Conservation (phyloP, 169 alveolate genomes). For the Plasmodium adleri region DNA sequence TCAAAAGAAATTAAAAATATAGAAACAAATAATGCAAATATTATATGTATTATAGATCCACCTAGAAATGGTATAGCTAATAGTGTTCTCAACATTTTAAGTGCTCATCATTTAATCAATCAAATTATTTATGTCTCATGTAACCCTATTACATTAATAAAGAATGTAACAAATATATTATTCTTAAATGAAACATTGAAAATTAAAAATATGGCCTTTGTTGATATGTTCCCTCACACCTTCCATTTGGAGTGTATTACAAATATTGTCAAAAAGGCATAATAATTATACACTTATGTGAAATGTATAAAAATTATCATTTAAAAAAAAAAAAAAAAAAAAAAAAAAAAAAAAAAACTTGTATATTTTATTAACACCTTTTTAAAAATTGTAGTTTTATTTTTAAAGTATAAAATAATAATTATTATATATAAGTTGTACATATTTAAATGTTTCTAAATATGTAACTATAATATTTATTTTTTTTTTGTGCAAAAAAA, state of each 20-base stretch:
- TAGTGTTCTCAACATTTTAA: conserved; percentile 52
- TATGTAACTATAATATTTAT: no score
- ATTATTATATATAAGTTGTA: no score
- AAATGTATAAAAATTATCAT: background rate
- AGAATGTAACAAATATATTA: conserved; percentile 62
- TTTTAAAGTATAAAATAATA: no score
- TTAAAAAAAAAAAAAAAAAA: background rate
- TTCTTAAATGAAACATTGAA: conserved; percentile 61
- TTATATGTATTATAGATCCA: conserved; percentile 75
- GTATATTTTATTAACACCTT: background rate
- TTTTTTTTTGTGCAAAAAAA: no score
- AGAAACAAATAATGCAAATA: conserved; percentile 27
- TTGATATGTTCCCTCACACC: conserved; percentile 77
- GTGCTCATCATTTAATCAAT: conserved; percentile 41
- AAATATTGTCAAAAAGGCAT: conserved; percentile 21
- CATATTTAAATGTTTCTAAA: no score
- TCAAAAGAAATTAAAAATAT: conserved; percentile 62
- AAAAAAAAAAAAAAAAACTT: background rate
- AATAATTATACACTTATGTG: background rate
- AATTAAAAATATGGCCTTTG: conserved; percentile 67
- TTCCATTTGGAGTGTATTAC: conserved; percentile 73
- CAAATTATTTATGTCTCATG: conserved; percentile 77
- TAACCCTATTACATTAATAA: conserved; percentile 49
- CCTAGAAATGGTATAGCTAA: conserved; percentile 73
- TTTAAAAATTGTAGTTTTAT: no score